Evolutionary conservation across 768 basidiomycete species (phyloP), one percentile per base, ranked within the genome.

Genomic region (Rhodotorula babjevae): DNA sequence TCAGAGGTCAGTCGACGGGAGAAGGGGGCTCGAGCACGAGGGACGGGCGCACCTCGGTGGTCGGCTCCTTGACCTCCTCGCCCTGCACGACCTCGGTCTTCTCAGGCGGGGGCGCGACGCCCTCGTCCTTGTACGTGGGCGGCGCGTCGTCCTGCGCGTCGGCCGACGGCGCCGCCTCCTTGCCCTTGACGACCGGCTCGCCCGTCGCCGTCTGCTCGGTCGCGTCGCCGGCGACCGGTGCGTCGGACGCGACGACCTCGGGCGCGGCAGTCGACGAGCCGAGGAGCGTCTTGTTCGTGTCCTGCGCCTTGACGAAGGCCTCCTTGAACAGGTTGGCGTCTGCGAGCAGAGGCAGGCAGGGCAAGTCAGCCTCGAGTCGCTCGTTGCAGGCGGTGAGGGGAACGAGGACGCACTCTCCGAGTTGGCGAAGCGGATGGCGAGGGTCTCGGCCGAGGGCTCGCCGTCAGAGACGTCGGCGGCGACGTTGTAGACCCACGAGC

Each of bases 341-440:
- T 91, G 76, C 9, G 42, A 27, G 55, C 63, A 7, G n/a, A n/a
- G n/a, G n/a, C n/a, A n/a, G n/a, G n/a, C n/a, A 15, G 15, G 33
- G 9, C 3, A 2, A n/a, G 31, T 60, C 25, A 60, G 40, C 8
- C 36, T 44, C 40, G 44, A 46, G 44, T 15, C 44, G 44, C 36
- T 36, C 47, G 10, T 5, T 5, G 11, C 11, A 8, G 10, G 50
- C 50, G 15, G 42, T 9, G 53, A 36, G 27, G 44, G 23, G 31
- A 29, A n/a, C 36, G 36, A 5, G 21, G 36, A 80, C 92, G 82
- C 77, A 95, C 94, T 92, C 27, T 98, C 94, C 68, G 92, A 84
- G 83, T 96, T 99, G 75, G 92, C 95, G 78, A 99, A 98, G 67
- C 96, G 91, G 80, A 99, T 96, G 63, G 96, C 96, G 72, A 99